Evolutionary conservation across 2,329 filamentous ascomycete species (phyloP), one percentile per base, ranked within the genome.

Genomic region (Fusarium euwallaceae): DNA sequence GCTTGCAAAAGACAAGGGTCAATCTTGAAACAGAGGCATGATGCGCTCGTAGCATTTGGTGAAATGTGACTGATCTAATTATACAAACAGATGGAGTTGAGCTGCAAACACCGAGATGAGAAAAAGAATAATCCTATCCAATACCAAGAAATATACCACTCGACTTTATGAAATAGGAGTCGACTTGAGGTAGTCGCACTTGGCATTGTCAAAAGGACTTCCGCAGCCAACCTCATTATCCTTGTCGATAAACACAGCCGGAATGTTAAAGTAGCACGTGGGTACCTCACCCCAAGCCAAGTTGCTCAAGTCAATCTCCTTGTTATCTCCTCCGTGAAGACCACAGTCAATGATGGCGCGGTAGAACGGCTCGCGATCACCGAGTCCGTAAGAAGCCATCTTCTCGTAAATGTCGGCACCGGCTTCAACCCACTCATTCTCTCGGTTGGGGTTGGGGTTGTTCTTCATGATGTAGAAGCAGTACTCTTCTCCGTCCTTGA

Each of bases 391-490:
- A 4, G 63, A 60, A 2, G 63, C 68, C 74, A 76, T 74, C 61
- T 66, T 67, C 1, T 62, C 71, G 11, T 76, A 76, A 0, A 74
- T 63, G 2, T 64, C 71, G 0, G 69, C 32, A 0, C 29, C 36
- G 3, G 61, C 71, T 27, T 76, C 73, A n/a, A 32, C 27, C 65
- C 66, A 69, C 2, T 64, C 34, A 0, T 51, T 41, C 2, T 55
- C 43, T 5, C 36, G 32, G 8, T 71, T 61, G 0, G 53, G 61
- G 16, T 69, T 53, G 0, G 65, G 55, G 6, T 61, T 64, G 8
- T 66, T 16, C 0, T 64, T 59, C 61, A 69, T 72, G 3, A 76
- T 61, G 22, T 76, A 74, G n/a, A 76, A 76, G 16, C 73, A 74
- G 16, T 76, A 72, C 17, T 70, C 45, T 17, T 76, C 65, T 1